phyloP scores from a whole-genome alignment of 2,329 filamentous ascomycete species.

The Monilinia polystroma region DNA sequence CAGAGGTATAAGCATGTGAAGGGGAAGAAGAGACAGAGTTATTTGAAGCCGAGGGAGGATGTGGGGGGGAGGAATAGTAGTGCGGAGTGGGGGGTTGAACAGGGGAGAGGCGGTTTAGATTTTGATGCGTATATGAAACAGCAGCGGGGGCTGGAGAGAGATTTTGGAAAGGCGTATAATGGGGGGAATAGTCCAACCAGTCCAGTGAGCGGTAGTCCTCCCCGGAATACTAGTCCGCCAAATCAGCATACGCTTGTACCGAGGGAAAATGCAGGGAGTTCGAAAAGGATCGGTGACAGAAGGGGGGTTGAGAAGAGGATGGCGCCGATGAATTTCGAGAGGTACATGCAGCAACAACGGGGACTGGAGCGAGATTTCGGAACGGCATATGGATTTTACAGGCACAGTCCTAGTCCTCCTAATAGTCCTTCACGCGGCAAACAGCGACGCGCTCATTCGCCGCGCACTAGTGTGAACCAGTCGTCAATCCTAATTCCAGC shows the following conservation, averaged over 20 bases:
- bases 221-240: background rate
- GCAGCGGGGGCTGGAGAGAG: slow-evolving; percentile 11
- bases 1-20: slow-evolving; percentile 6
- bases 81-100: background rate
- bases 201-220: background rate
- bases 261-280: background rate
- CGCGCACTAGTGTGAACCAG: background rate
- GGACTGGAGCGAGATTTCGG: background rate
- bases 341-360: background rate
- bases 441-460: no score
- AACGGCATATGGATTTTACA: background rate
- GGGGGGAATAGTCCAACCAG: background rate
- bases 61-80: no score
- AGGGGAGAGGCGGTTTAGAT: background rate
- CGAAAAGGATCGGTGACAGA: background rate
- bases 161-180: slow-evolving; percentile 7
- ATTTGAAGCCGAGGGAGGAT: slow-evolving; percentile 5
- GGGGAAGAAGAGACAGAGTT: slow-evolving; percentile 10
- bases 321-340: background rate
- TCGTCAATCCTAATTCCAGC: background rate
- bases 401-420: slow-evolving; percentile 1
- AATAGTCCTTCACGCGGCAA: background rate
- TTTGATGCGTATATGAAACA: slow-evolving; percentile 10
- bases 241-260: background rate
- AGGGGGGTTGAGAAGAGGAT: background rate